Conservation (phyloP, 768 basidiomycete genomes). For the Tulasnella sp. region DNA sequence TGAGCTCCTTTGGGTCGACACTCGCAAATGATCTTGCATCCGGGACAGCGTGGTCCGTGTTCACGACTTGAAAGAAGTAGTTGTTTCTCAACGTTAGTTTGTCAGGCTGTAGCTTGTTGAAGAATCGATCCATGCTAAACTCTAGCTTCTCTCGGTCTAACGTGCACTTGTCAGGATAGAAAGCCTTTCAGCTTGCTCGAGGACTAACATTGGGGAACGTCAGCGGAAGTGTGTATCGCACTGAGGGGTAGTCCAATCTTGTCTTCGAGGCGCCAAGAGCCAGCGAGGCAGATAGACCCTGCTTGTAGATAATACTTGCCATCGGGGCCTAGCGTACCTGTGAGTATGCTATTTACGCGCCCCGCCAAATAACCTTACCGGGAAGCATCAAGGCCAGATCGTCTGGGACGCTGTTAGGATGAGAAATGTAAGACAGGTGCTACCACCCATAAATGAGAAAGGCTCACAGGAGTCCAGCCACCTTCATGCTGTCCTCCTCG, state of each 20-base stretch:
- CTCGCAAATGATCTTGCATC: slow-evolving; percentile 44
- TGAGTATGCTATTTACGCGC: neutral
- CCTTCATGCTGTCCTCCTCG: slow-evolving; percentile 59
- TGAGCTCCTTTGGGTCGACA: slow-evolving; percentile 66
- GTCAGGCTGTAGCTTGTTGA: slow-evolving; percentile 65
- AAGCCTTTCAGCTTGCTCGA: neutral
- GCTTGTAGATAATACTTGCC: slow-evolving; percentile 76
- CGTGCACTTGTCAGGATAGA: neutral
- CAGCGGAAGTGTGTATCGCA: slow-evolving; percentile 69
- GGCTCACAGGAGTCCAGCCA: slow-evolving; percentile 65
- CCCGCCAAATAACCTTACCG: slow-evolving; percentile 26
- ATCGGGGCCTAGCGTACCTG: slow-evolving; percentile 53
- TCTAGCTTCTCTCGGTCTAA: slow-evolving; percentile 66
- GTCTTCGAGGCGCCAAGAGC: slow-evolving; percentile 76
- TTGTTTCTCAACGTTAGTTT: slow-evolving; percentile 75
- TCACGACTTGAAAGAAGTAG: slow-evolving; percentile 47
- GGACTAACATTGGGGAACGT: slow-evolving; percentile 67
- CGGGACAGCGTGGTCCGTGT: neutral
- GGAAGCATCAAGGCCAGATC: slow-evolving; percentile 44
- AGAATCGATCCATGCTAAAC: slow-evolving; percentile 68
- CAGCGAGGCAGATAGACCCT: slow-evolving; percentile 67
- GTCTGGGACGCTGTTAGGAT: slow-evolving; percentile 38
- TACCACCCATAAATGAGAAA: neutral
- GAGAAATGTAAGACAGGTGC: neutral
- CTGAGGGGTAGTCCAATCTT: slow-evolving; percentile 74